Percentiles rank a stretch among this genome's conserved stretches.
These are phyloP conservation scores for Xerocomus amazonicus DNA, from an alignment of 1,284 basidiomycete species.

Conservation along the genomic window DNA sequence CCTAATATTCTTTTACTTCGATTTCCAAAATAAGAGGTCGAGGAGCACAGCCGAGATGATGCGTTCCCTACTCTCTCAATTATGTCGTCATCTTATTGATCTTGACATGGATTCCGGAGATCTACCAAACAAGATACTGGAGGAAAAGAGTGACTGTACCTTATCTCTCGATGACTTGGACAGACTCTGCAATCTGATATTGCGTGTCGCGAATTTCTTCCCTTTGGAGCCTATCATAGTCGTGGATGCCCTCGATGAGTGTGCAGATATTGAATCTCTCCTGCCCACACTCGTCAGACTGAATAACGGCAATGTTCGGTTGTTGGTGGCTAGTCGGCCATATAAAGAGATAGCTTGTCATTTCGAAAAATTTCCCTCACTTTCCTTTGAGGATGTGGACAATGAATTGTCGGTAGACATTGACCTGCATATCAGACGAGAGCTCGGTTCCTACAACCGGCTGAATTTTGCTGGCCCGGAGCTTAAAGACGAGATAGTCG, in stretches of 20 bases:
- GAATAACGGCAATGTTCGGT: background rate
- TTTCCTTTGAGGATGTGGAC: background rate
- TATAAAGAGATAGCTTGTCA: background rate
- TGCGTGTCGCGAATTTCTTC: background rate
- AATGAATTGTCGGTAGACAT: background rate
- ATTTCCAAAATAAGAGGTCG: background rate
- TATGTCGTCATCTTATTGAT: background rate
- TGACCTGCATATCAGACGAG: background rate
- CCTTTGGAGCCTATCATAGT: too few relatives aligned
- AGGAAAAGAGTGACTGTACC: background rate
- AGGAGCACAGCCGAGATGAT: background rate
- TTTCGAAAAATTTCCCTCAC: background rate
- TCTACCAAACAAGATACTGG: background rate
- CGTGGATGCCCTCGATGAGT: too few relatives aligned
- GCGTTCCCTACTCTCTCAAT: background rate
- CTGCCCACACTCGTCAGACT: background rate
- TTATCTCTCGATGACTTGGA: background rate
- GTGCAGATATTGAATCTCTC: background rate
- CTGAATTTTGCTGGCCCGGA: background rate
- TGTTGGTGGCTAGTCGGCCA: slow-evolving; percentile 2
- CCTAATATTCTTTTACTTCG: background rate
- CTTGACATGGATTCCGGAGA: background rate
- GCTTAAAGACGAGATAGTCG: background rate
- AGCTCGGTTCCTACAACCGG: background rate
- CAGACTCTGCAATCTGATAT: background rate